Conservation (phyloP, 2,329 filamentous ascomycete species). For the Ilyonectria robusta region DNA sequence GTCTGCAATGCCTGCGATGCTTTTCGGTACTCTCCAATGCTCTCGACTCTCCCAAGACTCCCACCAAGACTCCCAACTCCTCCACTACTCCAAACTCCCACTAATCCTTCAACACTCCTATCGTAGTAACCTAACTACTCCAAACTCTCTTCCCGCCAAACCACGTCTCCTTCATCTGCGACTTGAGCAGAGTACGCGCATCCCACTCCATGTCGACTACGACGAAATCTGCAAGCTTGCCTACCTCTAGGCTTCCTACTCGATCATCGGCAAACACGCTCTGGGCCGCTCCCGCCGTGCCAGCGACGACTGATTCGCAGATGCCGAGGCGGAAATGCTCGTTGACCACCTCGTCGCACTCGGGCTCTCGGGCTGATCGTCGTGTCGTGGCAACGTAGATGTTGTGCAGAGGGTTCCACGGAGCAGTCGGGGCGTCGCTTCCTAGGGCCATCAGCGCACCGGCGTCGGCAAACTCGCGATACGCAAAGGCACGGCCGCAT, state of each 20-base stretch:
- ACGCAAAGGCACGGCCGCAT: slow-evolving; percentile 71
- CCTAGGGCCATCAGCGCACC: slow-evolving; percentile 69
- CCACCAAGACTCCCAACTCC: not conserved
- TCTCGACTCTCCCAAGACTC: not conserved
- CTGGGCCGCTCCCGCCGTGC: slow-evolving; percentile 66
- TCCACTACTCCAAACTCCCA: not conserved
- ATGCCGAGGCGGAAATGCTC: slow-evolving; percentile 65
- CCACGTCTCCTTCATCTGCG: slow-evolving; percentile 67
- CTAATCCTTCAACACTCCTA: too few species aligned
- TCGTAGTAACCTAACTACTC: slow-evolving; percentile 25
- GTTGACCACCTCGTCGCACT: slow-evolving; percentile 60
- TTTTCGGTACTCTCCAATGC: not conserved
- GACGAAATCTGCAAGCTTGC: slow-evolving; percentile 69
- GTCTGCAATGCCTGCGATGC: not conserved
- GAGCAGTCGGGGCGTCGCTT: slow-evolving; percentile 70
- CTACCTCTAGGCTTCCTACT: slow-evolving; percentile 64
- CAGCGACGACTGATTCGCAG: slow-evolving; percentile 66
- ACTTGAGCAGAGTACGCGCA: slow-evolving; percentile 60
- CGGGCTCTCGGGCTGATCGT: slow-evolving; percentile 64
- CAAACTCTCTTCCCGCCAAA: slow-evolving; percentile 62
- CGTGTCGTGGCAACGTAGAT: slow-evolving; percentile 70
- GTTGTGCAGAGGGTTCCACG: slow-evolving; percentile 66
- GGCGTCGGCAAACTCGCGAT: slow-evolving; percentile 69
- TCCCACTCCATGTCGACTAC: slow-evolving; percentile 63
- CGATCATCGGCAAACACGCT: slow-evolving; percentile 65